phyloP scores from a whole-genome alignment of 441 rosid species.

The Adansonia madagascariensis region DNA sequence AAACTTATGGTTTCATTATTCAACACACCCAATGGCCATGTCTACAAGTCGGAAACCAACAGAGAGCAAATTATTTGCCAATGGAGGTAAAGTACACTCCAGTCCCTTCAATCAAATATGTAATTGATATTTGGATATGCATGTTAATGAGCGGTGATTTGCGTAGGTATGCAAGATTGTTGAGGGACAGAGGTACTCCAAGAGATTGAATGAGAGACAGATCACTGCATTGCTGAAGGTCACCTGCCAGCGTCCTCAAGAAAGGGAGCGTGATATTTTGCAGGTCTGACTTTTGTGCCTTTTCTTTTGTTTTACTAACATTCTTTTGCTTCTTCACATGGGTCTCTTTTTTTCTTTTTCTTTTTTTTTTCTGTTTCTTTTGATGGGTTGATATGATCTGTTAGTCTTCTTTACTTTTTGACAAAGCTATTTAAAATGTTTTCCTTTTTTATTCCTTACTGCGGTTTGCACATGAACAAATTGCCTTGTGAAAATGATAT shows the following conservation, averaged over 20 bases:
- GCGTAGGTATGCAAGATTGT: constrained; percentile 89
- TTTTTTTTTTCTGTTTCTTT: not conserved
- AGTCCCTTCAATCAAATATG: not conserved
- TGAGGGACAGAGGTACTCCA: constrained; percentile 91
- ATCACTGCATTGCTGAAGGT: constrained; percentile 84
- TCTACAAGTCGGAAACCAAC: constrained; percentile 90
- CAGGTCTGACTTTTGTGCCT: constrained; percentile 41
- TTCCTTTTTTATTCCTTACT: not conserved
- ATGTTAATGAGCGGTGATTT: constrained; percentile 25
- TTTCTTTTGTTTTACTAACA: not conserved
- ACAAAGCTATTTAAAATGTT: not conserved
- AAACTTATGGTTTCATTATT: constrained; percentile 77
- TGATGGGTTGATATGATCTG: not conserved
- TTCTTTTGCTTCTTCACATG: not conserved
- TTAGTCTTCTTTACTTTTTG: not conserved
- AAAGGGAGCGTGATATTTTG: constrained; percentile 77
- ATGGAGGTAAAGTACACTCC: constrained; percentile 64
- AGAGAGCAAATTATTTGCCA: constrained; percentile 89
- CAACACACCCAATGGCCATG: constrained; percentile 88
- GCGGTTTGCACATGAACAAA: not conserved
- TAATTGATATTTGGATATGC: not conserved
- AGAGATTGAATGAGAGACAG: constrained; percentile 87
- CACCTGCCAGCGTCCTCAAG: constrained; percentile 88
- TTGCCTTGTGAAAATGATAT: not conserved
- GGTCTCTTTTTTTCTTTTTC: too few species aligned